phyloP scores from a whole-genome alignment of 306 rosid genomes.

The Trifolium fragiferum region DNA sequence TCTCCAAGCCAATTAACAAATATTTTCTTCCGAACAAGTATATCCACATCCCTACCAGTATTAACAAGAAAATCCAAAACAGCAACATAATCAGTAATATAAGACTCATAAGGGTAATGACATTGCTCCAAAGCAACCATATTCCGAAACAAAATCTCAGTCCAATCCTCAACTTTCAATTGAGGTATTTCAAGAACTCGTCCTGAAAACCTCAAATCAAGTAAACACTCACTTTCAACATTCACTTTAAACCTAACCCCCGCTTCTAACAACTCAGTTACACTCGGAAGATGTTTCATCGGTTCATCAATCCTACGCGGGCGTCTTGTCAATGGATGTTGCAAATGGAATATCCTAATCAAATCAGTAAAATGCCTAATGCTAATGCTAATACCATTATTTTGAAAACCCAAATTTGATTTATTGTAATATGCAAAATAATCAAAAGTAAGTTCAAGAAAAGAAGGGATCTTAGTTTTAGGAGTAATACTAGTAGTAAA shows the following conservation, averaged over 20 bases:
- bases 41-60: slow-evolving; percentile 40
- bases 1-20: slow-evolving; percentile 38
- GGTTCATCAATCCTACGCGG: neutral
- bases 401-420: neutral
- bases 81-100: slow-evolving; percentile 39
- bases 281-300: slow-evolving; percentile 18
- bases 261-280: slow-evolving; percentile 43
- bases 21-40: slow-evolving; percentile 29
- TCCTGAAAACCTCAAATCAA: slow-evolving; percentile 40
- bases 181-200: slow-evolving; percentile 44
- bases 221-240: neutral
- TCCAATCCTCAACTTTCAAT: slow-evolving; percentile 39
- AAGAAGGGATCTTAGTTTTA: neutral
- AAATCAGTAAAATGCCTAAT: slow-evolving; percentile 52
- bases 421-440: slow-evolving; percentile 34
- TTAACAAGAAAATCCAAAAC: slow-evolving; percentile 41
- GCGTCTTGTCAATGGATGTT: neutral
- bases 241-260: slow-evolving; percentile 37
- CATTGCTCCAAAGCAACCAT: slow-evolving; percentile 51
- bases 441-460: slow-evolving; percentile 20
- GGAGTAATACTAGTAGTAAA: neutral
- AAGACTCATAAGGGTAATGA: slow-evolving; percentile 26
- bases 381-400: no score
- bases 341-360: slow-evolving; percentile 40
- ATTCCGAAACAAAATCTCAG: slow-evolving; percentile 42